Base-by-base conservation (phyloP, 2,329 filamentous ascomycete species). In the Trichoderma oligosporum region DNA sequence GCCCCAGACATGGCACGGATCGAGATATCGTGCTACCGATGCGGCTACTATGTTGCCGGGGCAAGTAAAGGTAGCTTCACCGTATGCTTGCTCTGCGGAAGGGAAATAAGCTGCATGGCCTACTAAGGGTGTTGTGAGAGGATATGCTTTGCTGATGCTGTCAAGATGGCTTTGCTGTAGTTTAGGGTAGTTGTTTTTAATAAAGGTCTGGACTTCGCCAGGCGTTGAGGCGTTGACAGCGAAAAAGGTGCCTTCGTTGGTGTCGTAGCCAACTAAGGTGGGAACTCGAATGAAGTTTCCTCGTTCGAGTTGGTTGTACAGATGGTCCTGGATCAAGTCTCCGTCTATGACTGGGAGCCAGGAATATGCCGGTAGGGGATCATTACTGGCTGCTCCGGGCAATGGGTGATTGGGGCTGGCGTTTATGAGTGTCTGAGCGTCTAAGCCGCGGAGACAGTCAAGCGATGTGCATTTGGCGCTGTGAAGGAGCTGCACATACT, bases 341-440 rank as follows among this genome's bases (percentile, higher is more conserved):
- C 76, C 79, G 56, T 82, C 79, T 5, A 80, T 66, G 47, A 74
- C 78, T 0, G 79, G 79, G 2, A 76, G 73, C 76, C 76, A 82
- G 68, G 79, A 80, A 63, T 80, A 82, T 0, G 73, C 65, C 2
- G 57, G 57, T 1, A 56, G 27, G 0, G 78, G 72, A 2, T 61
- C 56, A 7, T 60, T 63, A 2, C 63, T 59, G 4, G 71, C 67
- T 2, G 53, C 57, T 8, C 73, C 73, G 0, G 73, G 71, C 33
- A 78, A 80, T 1, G 73, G 64, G 1, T 67, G 70, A 7, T 64
- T 69, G 58, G 69, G 65, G 39, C 68, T 67, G 9, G 61, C 53
- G 1, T 78, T 73, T 1, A 82, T 72, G 56, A 79, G 81, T 1
- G 65, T 60, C 65, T 81, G 64, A 3, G 70, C 65, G 31, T 73